Evolutionary conservation across 768 basidiomycete species (phyloP).

Genomic region (Rickenella mellea): DNA sequence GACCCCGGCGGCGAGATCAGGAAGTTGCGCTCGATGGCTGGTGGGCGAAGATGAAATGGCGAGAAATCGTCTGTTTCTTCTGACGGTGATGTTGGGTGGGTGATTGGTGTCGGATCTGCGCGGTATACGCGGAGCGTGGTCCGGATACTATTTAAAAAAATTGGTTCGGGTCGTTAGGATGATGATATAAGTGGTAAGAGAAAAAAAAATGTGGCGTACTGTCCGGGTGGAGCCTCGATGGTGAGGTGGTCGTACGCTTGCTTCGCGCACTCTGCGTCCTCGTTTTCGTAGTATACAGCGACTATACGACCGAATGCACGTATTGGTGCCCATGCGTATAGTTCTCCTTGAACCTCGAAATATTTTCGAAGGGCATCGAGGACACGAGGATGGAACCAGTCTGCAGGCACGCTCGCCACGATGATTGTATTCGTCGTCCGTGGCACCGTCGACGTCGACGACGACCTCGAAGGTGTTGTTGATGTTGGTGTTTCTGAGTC

Average conservation of each 20-base stretch:
- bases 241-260: slow-evolving; percentile 51
- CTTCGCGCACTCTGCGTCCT: slow-evolving; percentile 62
- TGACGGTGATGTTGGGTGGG: slow-evolving; percentile 19
- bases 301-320: slow-evolving; percentile 75
- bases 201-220: slow-evolving; percentile 31
- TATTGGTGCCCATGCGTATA: slow-evolving; percentile 89
- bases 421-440: slow-evolving; percentile 91
- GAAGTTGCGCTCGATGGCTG: slow-evolving; percentile 83
- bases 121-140: slow-evolving; percentile 61
- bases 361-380: slow-evolving; percentile 58
- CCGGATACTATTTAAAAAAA: slow-evolving; percentile 37
- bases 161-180: no score
- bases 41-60: slow-evolving; percentile 63
- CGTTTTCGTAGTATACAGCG: slow-evolving; percentile 61
- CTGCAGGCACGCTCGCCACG: slow-evolving; percentile 64
- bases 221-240: slow-evolving; percentile 39
- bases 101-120: slow-evolving; percentile 60
- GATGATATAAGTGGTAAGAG: neutral
- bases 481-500: no score
- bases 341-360: slow-evolving; percentile 67
- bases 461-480: no score
- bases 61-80: slow-evolving; percentile 17
- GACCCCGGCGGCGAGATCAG: slow-evolving; percentile 97
- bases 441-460: no score
- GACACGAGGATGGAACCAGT: slow-evolving; percentile 68